Evolutionary conservation across 208 protist genomes (phyloP).

Genomic region (Leishmania guyanensis): DNA sequence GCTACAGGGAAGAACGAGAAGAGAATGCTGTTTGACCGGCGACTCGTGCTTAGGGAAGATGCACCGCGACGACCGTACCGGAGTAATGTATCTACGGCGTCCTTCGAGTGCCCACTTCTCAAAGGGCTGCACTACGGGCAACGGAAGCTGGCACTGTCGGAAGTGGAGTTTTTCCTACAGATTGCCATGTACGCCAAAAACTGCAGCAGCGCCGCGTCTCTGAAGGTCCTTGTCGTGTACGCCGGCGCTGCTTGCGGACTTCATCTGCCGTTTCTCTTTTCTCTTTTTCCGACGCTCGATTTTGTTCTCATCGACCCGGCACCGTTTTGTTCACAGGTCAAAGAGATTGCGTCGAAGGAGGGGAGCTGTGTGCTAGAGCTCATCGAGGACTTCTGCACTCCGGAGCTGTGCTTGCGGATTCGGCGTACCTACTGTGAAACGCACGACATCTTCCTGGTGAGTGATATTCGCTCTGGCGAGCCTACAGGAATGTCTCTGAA

Average conservation of each 20-base stretch:
- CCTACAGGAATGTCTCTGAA: slow-evolving; percentile 66
- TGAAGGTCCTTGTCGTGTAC: slow-evolving; percentile 84
- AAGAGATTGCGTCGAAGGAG: slow-evolving; percentile 33
- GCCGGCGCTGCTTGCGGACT: slow-evolving; percentile 94
- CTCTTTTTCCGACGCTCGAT: slow-evolving; percentile 67
- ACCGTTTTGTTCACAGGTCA: slow-evolving; percentile 71
- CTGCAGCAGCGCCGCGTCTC: not conserved
- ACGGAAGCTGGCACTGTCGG: slow-evolving; percentile 93
- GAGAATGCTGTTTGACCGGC: slow-evolving; percentile 56
- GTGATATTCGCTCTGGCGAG: slow-evolving; percentile 89
- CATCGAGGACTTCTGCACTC: slow-evolving; percentile 87
- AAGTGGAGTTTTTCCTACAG: slow-evolving; percentile 92
- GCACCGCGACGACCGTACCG: slow-evolving; percentile 59
- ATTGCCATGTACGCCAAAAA: slow-evolving; percentile 3
- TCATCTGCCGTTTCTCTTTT: slow-evolving; percentile 90
- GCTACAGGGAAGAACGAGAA: not conserved
- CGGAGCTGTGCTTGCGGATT: slow-evolving; percentile 85
- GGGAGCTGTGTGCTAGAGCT: slow-evolving; percentile 67
- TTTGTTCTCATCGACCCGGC: slow-evolving; percentile 95
- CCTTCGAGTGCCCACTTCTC: slow-evolving; percentile 45
- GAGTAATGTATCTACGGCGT: slow-evolving; percentile 39
- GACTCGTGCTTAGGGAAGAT: slow-evolving; percentile 39
- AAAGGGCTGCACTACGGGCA: slow-evolving; percentile 95
- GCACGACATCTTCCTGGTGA: slow-evolving; percentile 88
- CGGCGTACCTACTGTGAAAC: slow-evolving; percentile 45